Evolutionary conservation across 768 basidiomycete species (phyloP).

Genomic region (Sarcomyxa edulis): DNA sequence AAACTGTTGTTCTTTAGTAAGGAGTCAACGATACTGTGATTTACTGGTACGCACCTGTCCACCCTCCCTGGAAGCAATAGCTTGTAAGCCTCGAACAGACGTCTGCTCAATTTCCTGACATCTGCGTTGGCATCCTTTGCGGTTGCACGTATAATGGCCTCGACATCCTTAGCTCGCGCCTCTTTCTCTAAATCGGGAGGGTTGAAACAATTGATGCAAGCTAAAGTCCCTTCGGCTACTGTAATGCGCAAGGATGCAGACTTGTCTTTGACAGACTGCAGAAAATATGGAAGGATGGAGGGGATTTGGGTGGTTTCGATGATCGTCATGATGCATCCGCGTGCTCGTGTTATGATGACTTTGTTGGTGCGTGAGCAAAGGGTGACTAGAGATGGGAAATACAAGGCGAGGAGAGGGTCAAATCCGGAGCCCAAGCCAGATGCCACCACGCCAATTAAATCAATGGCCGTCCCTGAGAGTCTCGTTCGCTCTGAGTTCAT

Average conservation of each 20-base stretch:
- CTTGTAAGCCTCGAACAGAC: slow-evolving; percentile 75
- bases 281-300: slow-evolving; percentile 54
- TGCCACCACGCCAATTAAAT: slow-evolving; percentile 52
- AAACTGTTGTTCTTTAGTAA: slow-evolving; percentile 44
- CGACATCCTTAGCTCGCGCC: slow-evolving; percentile 55
- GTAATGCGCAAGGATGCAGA: slow-evolving; percentile 56
- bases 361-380: slow-evolving; percentile 77
- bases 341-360: slow-evolving; percentile 65
- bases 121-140: slow-evolving; percentile 75
- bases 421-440: slow-evolving; percentile 55
- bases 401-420: slow-evolving; percentile 60
- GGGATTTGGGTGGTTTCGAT: slow-evolving; percentile 67
- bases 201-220: slow-evolving; percentile 69
- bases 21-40: background rate
- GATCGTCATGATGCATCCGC: slow-evolving; percentile 50
- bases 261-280: slow-evolving; percentile 63
- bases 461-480: slow-evolving; percentile 62
- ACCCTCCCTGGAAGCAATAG: slow-evolving; percentile 63
- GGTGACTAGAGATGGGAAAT: slow-evolving; percentile 61
- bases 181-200: slow-evolving; percentile 78
- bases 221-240: slow-evolving; percentile 60
- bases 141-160: slow-evolving; percentile 59
- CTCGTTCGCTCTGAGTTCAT: slow-evolving; percentile 72
- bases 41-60: slow-evolving; percentile 41
- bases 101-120: slow-evolving; percentile 61